A percentile compares a stretch with the other conserved stretches of the same genome.
Evolutionary conservation across 257 asterid genomes (phyloP).

Genomic region (Solanum boliviense): DNA sequence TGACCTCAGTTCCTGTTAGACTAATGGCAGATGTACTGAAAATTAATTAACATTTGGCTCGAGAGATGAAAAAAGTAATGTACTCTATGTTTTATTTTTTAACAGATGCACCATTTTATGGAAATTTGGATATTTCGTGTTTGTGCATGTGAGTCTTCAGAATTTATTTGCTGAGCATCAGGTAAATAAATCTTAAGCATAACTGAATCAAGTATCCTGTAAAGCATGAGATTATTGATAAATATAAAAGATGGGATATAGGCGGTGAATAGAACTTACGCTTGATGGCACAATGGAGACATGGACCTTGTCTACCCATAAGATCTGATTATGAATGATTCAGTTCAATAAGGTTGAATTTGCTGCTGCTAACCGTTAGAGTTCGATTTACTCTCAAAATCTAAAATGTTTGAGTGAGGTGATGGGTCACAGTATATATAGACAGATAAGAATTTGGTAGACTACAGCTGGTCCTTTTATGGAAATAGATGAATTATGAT

Average conservation of each 20-base stretch:
- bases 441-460: neutral
- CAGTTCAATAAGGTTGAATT: neutral
- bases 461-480: neutral
- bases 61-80: neutral
- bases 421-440: neutral
- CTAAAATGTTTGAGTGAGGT: neutral
- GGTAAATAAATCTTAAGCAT: neutral
- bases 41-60: neutral
- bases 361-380: neutral
- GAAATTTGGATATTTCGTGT: neutral
- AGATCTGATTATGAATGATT: neutral
- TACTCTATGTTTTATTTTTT: neutral
- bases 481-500: neutral
- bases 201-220: neutral
- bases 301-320: constrained; percentile 17
- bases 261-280: constrained; percentile 1
- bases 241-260: neutral
- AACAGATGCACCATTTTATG: neutral
- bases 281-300: constrained; percentile 13
- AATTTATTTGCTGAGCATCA: neutral
- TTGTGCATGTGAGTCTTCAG: neutral
- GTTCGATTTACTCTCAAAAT: neutral
- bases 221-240: neutral
- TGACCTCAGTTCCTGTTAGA: too few species aligned
- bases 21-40: neutral